Base-by-base conservation (phyloP, 345 rosid species). In the Eucalyptus tenuipes region DNA sequence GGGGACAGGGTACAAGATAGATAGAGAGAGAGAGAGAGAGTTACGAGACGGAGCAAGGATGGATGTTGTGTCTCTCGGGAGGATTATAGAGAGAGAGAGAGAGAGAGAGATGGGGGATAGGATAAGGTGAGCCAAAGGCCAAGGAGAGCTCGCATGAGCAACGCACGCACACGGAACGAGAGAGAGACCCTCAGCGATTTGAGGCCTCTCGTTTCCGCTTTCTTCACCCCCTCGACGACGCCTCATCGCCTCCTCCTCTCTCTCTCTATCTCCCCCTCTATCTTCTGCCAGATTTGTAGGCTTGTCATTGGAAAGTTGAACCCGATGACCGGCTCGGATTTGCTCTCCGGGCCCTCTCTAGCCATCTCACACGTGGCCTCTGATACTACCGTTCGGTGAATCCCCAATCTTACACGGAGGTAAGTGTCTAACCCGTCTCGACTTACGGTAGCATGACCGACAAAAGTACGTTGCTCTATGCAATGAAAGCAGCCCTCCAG, bases 101-200 rank as follows among this genome's bases (percentile, higher is more conserved):
- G 71, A 31, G n/a, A 33, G 8, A 85, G 44, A 66, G 75, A 68
- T 31, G 85, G 22, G 6, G 86, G 90, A 89, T 87, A 89, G 90
- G 90, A 89, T 89, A 89, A 89, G 90, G 90, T 87, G 8, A 87
- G 90, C 86, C 86, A 57, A 49, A 44, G 71, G 71, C 24, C 52
- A 80, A 87, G 57, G 57, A 52, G 86, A 86, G 86, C 17, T 42
- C 31, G 29, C 47, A n/a, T 89, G 88, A 50, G 87, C 71, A 42
- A 87, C 53, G 45, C 47, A 55, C 55, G 88, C 45, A 53, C 85
- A 37, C 49, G 87, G 29, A 44, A 86, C 31, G 37, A 4, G 87
- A 33, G 85, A 50, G 37, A 14, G 22, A 20, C 2, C 1, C 45
- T 10, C 84, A 49, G 87, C 68, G 84, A 89, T 87, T 89, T 87